A percentile compares a stretch with the other conserved stretches of the same genome.
Evolutionary conservation across 805 yeast genomes (phyloP).

Genomic region (Zygotorulaspora danielsina): DNA sequence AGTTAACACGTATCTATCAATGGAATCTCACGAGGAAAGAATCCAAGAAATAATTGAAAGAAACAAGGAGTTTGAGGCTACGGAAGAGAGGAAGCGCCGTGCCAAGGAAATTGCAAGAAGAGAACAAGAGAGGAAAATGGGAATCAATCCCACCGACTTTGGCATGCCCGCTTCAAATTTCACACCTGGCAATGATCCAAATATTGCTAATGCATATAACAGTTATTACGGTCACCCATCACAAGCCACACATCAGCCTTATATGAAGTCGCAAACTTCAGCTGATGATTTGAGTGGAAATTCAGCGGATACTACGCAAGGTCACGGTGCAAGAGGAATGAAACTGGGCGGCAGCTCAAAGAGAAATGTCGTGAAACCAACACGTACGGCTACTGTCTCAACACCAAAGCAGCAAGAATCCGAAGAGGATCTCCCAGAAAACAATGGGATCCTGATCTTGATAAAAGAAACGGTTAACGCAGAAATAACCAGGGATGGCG

Average conservation of each 20-base stretch:
- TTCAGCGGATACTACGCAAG: constrained; percentile 6
- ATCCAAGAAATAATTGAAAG: constrained; percentile 96
- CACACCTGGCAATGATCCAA: constrained; percentile 31
- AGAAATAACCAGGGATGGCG: constrained; percentile 79
- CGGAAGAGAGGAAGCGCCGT: constrained; percentile 92
- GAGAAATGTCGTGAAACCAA: constrained; percentile 7
- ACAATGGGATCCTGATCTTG: constrained; percentile 76
- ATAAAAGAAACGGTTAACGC: constrained; percentile 76
- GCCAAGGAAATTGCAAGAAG: constrained; percentile 85
- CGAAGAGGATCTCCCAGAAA: constrained; percentile 37
- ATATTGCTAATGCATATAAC: constrained; percentile 37
- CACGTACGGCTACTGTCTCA: constrained; percentile 18
- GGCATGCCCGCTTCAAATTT: constrained; percentile 23
- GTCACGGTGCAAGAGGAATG: constrained; percentile 28
- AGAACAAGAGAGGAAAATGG: constrained; percentile 44
- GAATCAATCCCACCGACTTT: constrained; percentile 32
- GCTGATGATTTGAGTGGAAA: constrained; percentile 9
- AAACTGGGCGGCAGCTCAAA: constrained; percentile 24
- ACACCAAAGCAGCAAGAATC: constrained; percentile 15
- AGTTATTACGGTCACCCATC: constrained; percentile 37
- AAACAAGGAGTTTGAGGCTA: constrained; percentile 94
- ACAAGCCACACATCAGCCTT: constrained; percentile 38
- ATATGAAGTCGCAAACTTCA: constrained; percentile 19
- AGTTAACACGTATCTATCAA: constrained; percentile 82
- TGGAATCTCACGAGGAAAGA: constrained; percentile 98